A percentile compares a stretch with the other conserved stretches of the same genome.
phyloP scores from a whole-genome alignment of 2,329 filamentous ascomycete genomes.

The Fusarium keratoplasticum region DNA sequence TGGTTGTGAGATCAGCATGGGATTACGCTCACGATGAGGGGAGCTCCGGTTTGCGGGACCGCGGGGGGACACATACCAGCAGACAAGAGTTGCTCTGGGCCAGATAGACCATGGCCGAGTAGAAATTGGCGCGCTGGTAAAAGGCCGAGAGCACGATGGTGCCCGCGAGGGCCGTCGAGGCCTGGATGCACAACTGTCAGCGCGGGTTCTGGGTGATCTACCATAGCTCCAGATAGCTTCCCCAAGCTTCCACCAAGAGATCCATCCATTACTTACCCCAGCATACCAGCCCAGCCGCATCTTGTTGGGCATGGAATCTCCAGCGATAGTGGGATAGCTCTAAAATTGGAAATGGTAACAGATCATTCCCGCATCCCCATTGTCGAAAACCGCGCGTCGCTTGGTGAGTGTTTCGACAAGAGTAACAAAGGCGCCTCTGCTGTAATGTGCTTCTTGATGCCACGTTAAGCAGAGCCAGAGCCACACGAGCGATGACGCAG shows the following conservation, averaged over 20 bases:
- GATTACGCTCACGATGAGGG: background rate
- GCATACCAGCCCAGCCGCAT: constrained; percentile 72
- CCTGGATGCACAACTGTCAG: constrained; percentile 58
- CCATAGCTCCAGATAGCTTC: constrained; percentile 42
- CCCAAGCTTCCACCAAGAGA: constrained; percentile 29
- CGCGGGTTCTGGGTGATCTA: constrained; percentile 25
- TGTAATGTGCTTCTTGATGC: constrained; percentile 39
- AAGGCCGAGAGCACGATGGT: constrained; percentile 90
- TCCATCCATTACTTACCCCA: constrained; percentile 60
- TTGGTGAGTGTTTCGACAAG: constrained; percentile 26
- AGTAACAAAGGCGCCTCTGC: constrained; percentile 14
- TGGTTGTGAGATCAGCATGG: constrained; percentile 15
- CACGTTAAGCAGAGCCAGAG: constrained; percentile 44
- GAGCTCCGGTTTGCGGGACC: background rate
- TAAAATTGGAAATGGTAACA: constrained; percentile 14
- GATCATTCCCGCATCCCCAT: constrained; percentile 42
- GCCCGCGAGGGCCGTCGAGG: constrained; percentile 85
- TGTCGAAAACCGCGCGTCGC: constrained; percentile 22
- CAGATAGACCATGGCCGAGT: constrained; percentile 96
- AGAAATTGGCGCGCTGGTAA: constrained; percentile 96
- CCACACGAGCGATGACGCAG: constrained; percentile 44
- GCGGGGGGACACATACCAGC: constrained; percentile 70
- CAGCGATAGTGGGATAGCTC: constrained; percentile 22
- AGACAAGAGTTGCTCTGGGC: constrained; percentile 96
- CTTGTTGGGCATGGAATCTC: constrained; percentile 50